Base-by-base conservation (phyloP, 108 stramenopile genomes). In the Stephanodiscus triporus region DNA sequence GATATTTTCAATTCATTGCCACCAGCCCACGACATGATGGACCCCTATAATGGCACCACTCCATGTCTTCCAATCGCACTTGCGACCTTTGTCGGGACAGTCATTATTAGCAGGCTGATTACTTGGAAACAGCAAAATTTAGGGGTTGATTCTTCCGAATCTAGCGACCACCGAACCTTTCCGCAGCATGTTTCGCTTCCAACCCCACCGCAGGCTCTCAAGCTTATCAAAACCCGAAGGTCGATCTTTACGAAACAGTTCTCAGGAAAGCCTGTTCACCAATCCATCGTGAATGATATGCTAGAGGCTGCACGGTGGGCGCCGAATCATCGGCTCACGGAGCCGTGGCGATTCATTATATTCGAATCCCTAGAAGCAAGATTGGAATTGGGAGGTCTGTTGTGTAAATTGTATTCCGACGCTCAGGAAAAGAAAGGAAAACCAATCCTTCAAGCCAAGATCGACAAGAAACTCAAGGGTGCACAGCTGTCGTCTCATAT, bases 171-270 rank as follows among this genome's bases (percentile, higher is more conserved):
- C 1, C 26, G 11, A 54, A 27, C 53, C 23, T 27, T 2, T 11
- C 23, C 53, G 13, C 53, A 54, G 16, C 30, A 20, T 40, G 6
- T 17, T 19, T 29, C 55, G 4, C 45, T 72, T 20, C 58, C 34
- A 36, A 55, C 63, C 17, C 72, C 62, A 36, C 26, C 49, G 17
- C 51, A 64, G 42, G 53, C 72, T 22, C 77, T 73, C 22, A 13
- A 11, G 32, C 45, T 83, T 3, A 63, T 83, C 19, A 53, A 63
- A 53, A 24, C 51, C 23, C 62, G 76, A 48, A 49, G 82, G 19
- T 73, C 72, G 29, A 83, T 83, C 49, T 83, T 78, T 37, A 64
- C 82, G 9, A 82, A 83, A 68, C 82, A 83, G 55, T 83, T 62
- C 61, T 62, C 76, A 7, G 69, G 60, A 8, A 59, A 68, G 22